Evolutionary conservation across 2,329 filamentous ascomycete genomes (phyloP).

Genomic region (Colletotrichum lini): DNA sequence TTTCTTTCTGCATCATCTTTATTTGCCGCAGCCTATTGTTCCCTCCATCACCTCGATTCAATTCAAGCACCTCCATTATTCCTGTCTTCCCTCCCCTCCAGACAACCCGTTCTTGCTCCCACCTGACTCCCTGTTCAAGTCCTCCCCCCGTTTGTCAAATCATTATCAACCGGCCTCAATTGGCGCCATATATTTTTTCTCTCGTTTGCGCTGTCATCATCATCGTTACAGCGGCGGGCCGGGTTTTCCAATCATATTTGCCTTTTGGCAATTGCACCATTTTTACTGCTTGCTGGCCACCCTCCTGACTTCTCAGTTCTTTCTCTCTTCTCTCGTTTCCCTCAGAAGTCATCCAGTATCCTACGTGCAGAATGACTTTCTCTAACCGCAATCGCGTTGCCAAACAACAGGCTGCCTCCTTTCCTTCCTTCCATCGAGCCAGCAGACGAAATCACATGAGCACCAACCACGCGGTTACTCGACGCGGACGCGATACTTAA

Average conservation of each 20-base stretch:
- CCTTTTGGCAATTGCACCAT: slow-evolving; percentile 37
- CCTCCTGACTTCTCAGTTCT: slow-evolving; percentile 39
- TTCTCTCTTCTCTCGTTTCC: slow-evolving; percentile 43
- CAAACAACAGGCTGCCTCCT: slow-evolving; percentile 62
- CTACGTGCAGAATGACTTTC: slow-evolving; percentile 57
- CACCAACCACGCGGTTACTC: slow-evolving; percentile 45
- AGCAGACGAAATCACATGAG: slow-evolving; percentile 47
- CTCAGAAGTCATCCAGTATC: slow-evolving; percentile 24
- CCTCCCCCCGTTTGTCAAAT: slow-evolving; percentile 38
- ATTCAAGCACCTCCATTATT: slow-evolving; percentile 13
- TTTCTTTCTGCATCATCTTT: slow-evolving; percentile 41
- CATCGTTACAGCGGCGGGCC: slow-evolving; percentile 23
- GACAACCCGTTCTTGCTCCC: slow-evolving; percentile 26
- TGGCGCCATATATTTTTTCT: slow-evolving; percentile 36
- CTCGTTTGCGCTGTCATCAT: slow-evolving; percentile 35
- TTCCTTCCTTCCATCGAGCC: slow-evolving; percentile 47
- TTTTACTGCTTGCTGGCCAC: slow-evolving; percentile 30
- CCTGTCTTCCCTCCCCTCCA: slow-evolving; percentile 27
- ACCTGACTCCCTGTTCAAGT: slow-evolving; percentile 32
- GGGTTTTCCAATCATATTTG: slow-evolving; percentile 37
- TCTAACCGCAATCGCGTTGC: slow-evolving; percentile 71
- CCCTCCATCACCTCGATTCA: slow-evolving; percentile 32
- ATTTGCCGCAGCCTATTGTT: slow-evolving; percentile 34
- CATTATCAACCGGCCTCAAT: slow-evolving; percentile 26
- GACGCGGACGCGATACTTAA: slow-evolving; percentile 46